These are phyloP conservation scores for Ascochyta fabae DNA, from an alignment of 2,329 filamentous ascomycete species.

Conservation along the genomic window DNA sequence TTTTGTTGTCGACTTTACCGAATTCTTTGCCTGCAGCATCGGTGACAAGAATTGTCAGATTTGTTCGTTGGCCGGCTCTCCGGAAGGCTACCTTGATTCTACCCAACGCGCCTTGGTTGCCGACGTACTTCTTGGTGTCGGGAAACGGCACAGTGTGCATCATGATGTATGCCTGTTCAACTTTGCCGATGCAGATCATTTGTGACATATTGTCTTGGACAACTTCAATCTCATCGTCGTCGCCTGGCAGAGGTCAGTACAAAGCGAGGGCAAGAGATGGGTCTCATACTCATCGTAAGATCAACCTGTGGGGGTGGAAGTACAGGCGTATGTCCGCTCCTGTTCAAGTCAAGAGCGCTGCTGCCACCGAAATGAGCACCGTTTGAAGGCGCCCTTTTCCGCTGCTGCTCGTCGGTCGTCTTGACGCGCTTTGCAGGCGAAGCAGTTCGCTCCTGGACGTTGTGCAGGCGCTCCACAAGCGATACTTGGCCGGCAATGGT, in stretches of 20 bases:
- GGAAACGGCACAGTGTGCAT: constrained; percentile 72
- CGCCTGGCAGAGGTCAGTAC: constrained; percentile 49
- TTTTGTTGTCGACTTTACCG: constrained; percentile 73
- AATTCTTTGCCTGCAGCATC: constrained; percentile 76
- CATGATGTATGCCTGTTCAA: constrained; percentile 71
- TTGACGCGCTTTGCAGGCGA: constrained; percentile 54
- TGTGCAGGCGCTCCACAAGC: constrained; percentile 78
- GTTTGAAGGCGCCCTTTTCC: constrained; percentile 27
- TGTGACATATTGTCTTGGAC: constrained; percentile 68
- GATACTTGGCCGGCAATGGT: constrained; percentile 56
- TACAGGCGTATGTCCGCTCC: constrained; percentile 8
- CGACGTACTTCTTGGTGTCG: constrained; percentile 66
- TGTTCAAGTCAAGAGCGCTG: constrained; percentile 54
- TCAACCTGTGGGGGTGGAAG: constrained; percentile 27
- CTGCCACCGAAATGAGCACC: constrained; percentile 23
- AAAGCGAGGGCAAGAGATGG: not conserved
- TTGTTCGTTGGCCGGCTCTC: constrained; percentile 59
- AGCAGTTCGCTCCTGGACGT: constrained; percentile 70
- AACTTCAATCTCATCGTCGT: constrained; percentile 67
- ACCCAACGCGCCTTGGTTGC: constrained; percentile 67
- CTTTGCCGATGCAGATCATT: constrained; percentile 81
- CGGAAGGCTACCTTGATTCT: constrained; percentile 75
- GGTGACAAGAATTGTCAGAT: constrained; percentile 75
- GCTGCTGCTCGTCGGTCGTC: constrained; percentile 32
- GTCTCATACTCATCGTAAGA: constrained; percentile 44